phyloP scores from a whole-genome alignment of 257 asterid genomes.

The Gentiana macrophylla region DNA sequence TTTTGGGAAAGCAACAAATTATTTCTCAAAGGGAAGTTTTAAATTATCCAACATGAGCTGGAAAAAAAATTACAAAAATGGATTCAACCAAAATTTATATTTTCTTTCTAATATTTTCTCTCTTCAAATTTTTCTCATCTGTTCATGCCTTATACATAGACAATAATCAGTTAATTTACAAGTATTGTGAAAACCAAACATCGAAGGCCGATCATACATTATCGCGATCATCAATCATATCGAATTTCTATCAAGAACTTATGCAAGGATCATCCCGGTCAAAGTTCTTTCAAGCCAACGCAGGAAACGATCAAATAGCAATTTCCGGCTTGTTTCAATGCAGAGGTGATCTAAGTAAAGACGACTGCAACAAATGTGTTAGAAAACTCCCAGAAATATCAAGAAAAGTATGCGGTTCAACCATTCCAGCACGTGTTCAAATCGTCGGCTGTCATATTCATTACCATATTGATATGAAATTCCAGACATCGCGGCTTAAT shows the following conservation, averaged over 20 bases:
- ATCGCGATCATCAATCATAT: conserved; percentile 20
- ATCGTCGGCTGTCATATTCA: conserved; percentile 52
- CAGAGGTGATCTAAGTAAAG: conserved; percentile 25
- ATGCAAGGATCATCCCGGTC: conserved; percentile 27
- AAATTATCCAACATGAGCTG: neutral
- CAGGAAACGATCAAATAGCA: conserved; percentile 23
- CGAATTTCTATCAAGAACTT: conserved; percentile 38
- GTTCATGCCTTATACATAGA: conserved; percentile 14
- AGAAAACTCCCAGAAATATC: conserved; percentile 24
- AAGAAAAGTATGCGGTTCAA: conserved; percentile 21
- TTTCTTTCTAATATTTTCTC: conserved; percentile 10
- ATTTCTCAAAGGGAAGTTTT: neutral
- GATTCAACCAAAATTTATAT: conserved; percentile 11
- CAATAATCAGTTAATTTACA: conserved; percentile 33
- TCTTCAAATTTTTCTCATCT: conserved; percentile 14
- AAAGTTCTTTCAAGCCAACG: conserved; percentile 41
- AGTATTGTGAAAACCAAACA: conserved; percentile 34
- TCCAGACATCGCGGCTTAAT: conserved; percentile 8
- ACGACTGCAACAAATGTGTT: conserved; percentile 43
- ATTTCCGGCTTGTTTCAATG: conserved; percentile 57
- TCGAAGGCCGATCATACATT: conserved; percentile 10
- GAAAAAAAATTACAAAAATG: conserved; percentile 18
- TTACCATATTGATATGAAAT: conserved; percentile 33
- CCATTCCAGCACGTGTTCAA: conserved; percentile 47
- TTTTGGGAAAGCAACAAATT: no score